These are phyloP conservation scores for Penicillium concentricum DNA, from an alignment of 2,329 filamentous ascomycete genomes.

Conservation along the genomic window DNA sequence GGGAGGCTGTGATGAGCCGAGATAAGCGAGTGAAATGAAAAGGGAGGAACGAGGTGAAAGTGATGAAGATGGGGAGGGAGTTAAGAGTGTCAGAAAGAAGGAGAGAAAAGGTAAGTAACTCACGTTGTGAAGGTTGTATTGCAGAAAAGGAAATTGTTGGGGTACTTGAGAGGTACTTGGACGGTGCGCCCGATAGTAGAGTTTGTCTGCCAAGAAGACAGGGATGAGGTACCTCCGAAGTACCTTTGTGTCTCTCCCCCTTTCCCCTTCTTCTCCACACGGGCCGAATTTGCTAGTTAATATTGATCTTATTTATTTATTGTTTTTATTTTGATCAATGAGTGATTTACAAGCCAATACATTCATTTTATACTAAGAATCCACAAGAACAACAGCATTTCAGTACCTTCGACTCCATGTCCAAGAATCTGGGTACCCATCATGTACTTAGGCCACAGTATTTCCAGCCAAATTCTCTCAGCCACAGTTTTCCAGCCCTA, in stretches of 20 bases:
- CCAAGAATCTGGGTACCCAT: neutral
- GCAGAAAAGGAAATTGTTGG: slow-evolving; percentile 4
- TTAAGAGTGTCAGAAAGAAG: neutral
- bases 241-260: slow-evolving; percentile 5
- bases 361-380: neutral
- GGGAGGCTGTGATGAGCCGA: slow-evolving; percentile 3
- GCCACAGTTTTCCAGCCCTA: slow-evolving; percentile 21
- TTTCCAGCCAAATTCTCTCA: neutral
- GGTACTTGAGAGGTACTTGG: slow-evolving; percentile 9
- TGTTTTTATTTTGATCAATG: neutral
- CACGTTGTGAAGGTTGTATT: slow-evolving; percentile 3
- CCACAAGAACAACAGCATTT: neutral
- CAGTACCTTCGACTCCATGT: neutral
- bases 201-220: slow-evolving; percentile 5
- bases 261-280: slow-evolving; percentile 7
- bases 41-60: neutral
- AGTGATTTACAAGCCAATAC: neutral
- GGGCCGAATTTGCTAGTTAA: neutral
- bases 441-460: neutral
- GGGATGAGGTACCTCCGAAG: slow-evolving; percentile 7
- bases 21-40: neutral
- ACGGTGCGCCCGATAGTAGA: slow-evolving; percentile 1
- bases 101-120: slow-evolving; percentile 17
- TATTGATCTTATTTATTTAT: neutral
- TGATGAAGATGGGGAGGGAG: neutral